Evolutionary conservation across 768 basidiomycete species (phyloP).

Genomic region (Russula ochroleuca): DNA sequence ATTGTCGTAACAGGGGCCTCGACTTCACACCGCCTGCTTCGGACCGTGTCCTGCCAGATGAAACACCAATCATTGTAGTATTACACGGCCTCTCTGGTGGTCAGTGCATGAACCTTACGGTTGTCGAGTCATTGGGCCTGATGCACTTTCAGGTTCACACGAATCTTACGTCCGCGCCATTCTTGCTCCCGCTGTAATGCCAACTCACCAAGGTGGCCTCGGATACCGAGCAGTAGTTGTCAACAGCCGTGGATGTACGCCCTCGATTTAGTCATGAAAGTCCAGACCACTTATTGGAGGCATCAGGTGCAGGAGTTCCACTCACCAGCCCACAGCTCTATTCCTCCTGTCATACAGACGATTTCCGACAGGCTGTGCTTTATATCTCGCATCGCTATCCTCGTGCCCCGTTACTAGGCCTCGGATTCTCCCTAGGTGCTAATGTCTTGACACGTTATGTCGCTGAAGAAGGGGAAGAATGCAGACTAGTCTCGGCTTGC

Average conservation of each 20-base stretch:
- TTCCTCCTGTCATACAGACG: slow-evolving; percentile 86
- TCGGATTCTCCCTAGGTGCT: slow-evolving; percentile 93
- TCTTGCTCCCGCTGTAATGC: slow-evolving; percentile 64
- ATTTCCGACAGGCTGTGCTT: slow-evolving; percentile 75
- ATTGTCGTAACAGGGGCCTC: slow-evolving; percentile 45
- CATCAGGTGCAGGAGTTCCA: slow-evolving; percentile 17
- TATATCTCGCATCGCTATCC: slow-evolving; percentile 73
- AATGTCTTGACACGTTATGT: slow-evolving; percentile 87
- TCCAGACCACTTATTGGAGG: slow-evolving; percentile 1
- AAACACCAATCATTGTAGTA: slow-evolving; percentile 53
- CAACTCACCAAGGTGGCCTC: slow-evolving; percentile 74
- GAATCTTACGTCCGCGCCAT: slow-evolving; percentile 88
- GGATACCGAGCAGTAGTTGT: slow-evolving; percentile 88
- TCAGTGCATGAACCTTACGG: slow-evolving; percentile 35
- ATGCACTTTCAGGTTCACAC: slow-evolving; percentile 58
- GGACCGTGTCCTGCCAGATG: slow-evolving; percentile 34
- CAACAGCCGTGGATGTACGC: slow-evolving; percentile 87
- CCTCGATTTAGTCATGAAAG: slow-evolving; percentile 4
- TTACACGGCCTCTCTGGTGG: slow-evolving; percentile 48
- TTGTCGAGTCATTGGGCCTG: slow-evolving; percentile 11
- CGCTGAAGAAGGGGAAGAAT: slow-evolving; percentile 69
- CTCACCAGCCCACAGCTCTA: slow-evolving; percentile 52
- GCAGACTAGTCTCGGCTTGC: slow-evolving; percentile 61
- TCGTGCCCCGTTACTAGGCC: slow-evolving; percentile 72
- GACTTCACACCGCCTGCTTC: slow-evolving; percentile 52